phyloP scores from a whole-genome alignment of 495 filamentous ascomycete genomes.

The Xylaria longipes region DNA sequence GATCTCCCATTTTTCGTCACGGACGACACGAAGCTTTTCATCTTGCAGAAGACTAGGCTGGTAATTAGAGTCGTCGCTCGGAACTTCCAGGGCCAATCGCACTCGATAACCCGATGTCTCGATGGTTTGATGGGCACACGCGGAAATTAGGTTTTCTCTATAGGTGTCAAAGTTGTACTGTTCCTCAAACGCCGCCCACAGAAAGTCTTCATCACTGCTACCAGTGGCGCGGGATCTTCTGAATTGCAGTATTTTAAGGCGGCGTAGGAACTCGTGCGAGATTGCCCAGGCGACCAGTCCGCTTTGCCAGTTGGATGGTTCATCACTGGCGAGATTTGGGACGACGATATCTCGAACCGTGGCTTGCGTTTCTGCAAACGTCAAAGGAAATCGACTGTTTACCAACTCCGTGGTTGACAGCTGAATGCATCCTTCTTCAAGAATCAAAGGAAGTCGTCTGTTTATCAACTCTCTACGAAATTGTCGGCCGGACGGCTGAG shows the following conservation, averaged over 20 bases:
- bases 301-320: slow-evolving; percentile 21
- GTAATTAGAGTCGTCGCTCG: slow-evolving; percentile 31
- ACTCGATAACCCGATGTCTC: slow-evolving; percentile 32
- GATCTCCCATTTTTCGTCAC: slow-evolving; percentile 33
- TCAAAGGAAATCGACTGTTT: neutral
- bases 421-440: slow-evolving; percentile 31
- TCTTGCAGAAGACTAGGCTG: slow-evolving; percentile 6
- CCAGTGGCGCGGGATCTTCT: neutral
- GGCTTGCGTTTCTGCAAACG: slow-evolving; percentile 15
- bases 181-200: slow-evolving; percentile 35
- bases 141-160: slow-evolving; percentile 31
- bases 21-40: too few species aligned
- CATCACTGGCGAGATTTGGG: neutral
- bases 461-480: slow-evolving; percentile 22
- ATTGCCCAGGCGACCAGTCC: slow-evolving; percentile 35
- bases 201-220: slow-evolving; percentile 10
- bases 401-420: slow-evolving; percentile 18
- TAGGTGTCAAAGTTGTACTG: slow-evolving; percentile 32
- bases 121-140: slow-evolving; percentile 36
- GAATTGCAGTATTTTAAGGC: slow-evolving; percentile 29
- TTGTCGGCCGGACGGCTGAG: neutral
- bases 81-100: slow-evolving; percentile 38
- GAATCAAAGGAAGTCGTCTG: slow-evolving; percentile 15
- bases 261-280: slow-evolving; percentile 35
- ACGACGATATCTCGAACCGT: neutral